Evolutionary conservation across 2,329 filamentous ascomycete species (phyloP).

Genomic region (Fusarium sp.): DNA sequence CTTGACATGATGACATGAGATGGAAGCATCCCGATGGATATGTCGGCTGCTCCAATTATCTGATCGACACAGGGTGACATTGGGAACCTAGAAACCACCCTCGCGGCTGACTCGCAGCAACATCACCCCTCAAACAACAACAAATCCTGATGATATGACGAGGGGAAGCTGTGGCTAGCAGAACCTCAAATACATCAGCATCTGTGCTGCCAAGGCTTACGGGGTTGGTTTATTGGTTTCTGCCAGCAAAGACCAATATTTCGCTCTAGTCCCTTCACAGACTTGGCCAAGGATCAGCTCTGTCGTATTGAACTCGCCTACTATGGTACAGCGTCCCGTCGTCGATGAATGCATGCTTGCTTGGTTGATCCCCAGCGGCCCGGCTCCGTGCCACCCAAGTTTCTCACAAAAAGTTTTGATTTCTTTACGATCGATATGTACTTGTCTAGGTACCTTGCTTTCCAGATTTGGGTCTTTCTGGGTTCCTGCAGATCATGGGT

Average conservation of each 20-base stretch:
- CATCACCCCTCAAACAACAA: background rate
- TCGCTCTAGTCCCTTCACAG: slow-evolving; percentile 12
- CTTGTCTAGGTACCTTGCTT: background rate
- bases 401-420: no score
- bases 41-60: background rate
- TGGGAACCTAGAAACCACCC: background rate
- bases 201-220: slow-evolving; percentile 30
- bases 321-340: no score
- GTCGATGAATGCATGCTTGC: no score
- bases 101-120: slow-evolving; percentile 11
- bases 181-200: slow-evolving; percentile 21
- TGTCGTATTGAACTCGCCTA: no score
- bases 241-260: slow-evolving; percentile 27
- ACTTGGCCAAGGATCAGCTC: slow-evolving; percentile 18
- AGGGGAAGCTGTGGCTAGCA: slow-evolving; percentile 22
- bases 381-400: no score
- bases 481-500: slow-evolving; percentile 35
- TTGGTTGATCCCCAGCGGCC: no score
- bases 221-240: slow-evolving; percentile 5
- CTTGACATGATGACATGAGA: slow-evolving; percentile 11
- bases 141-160: slow-evolving; percentile 12
- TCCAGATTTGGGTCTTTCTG: slow-evolving; percentile 2
- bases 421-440: no score
- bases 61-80: no score
- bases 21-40: no score